Conservation (phyloP, 495 filamentous ascomycete genomes). For the Podospora fimiseda region DNA sequence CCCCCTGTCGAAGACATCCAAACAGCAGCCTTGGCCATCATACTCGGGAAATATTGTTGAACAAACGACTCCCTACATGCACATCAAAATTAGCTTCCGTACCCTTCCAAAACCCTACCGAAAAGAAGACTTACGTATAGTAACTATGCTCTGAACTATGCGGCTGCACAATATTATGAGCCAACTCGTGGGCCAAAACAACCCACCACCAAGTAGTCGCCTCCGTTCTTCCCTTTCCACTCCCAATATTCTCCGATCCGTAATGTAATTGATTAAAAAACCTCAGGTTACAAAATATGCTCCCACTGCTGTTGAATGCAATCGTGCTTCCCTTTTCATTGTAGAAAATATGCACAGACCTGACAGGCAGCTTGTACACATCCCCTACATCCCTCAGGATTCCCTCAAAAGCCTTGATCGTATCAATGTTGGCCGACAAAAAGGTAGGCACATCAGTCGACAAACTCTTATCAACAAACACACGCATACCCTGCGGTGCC, state of each 20-base stretch:
- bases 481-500: constrained; percentile 60
- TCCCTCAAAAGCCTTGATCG: constrained; percentile 63
- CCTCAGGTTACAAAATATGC: constrained; percentile 87
- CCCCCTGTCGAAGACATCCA: constrained; percentile 6
- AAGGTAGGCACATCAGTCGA: constrained; percentile 48
- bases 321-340: constrained; percentile 74
- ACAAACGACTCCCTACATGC: constrained; percentile 43
- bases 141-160: constrained; percentile 81
- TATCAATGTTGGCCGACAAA: constrained; percentile 51
- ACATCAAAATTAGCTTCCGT: neutral
- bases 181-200: constrained; percentile 83
- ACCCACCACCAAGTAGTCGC: constrained; percentile 89
- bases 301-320: constrained; percentile 77
- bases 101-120: neutral
- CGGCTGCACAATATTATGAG: constrained; percentile 78
- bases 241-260: constrained; percentile 24
- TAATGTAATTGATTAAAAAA: constrained; percentile 82
- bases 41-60: constrained; percentile 42
- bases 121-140: constrained; percentile 58
- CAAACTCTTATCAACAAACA: constrained; percentile 59
- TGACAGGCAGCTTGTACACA: constrained; percentile 59
- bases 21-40: constrained; percentile 36
- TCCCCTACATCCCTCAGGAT: constrained; percentile 62
- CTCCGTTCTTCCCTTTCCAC: constrained; percentile 45
- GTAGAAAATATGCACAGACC: constrained; percentile 76